Evolutionary conservation across 768 basidiomycete genomes (phyloP), one percentile per base, ranked within the genome.

Genomic region (Tricholoma matsutake): DNA sequence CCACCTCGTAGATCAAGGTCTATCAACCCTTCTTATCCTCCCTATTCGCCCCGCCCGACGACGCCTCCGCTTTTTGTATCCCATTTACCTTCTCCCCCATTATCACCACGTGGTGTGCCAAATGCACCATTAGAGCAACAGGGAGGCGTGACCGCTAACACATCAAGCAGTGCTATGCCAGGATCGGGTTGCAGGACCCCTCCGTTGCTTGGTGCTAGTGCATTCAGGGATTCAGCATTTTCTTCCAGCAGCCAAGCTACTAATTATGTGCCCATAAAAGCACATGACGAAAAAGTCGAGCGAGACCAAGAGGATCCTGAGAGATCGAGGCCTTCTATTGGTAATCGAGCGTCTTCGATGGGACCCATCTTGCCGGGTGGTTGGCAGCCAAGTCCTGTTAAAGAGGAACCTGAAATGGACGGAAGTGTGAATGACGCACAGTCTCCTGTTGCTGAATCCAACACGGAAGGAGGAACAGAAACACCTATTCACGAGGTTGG

Each of bases 171-270:
- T 18, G 32, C 56, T 52, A 31, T 6, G n/a, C 34, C 25, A 32
- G 54, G 45, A 60, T 16, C 45, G 14, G 51, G 49, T 34, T 28
- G 62, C 57, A 54, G 47, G 28, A 60, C 61, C 55, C 77, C 73
- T 6, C 77, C 78, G 4, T 80, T 89, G 34, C 81, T 90, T 9
- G 79, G 83, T 37, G 75, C 85, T 16, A 81, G 79, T 20, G 81
- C 81, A 29, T 90, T 89, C 72, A 80, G 89, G 52, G 87, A 89
- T 67, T 89, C 89, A 29, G 81, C 79, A 5, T 80, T 87, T 65
- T 87, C 87, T 16, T 72, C 72, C 41, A 77, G 71, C 54, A 82
- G 75, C 54, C 81, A 76, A 37, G 72, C 72, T 56, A 80, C 76
- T 56, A 73, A 72, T 14, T 82, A 88, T 32, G 75, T 84, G 43